These are phyloP conservation scores for Paraphoma chrysanthemicola DNA, from an alignment of 2,329 filamentous ascomycete genomes.

Conservation along the genomic window DNA sequence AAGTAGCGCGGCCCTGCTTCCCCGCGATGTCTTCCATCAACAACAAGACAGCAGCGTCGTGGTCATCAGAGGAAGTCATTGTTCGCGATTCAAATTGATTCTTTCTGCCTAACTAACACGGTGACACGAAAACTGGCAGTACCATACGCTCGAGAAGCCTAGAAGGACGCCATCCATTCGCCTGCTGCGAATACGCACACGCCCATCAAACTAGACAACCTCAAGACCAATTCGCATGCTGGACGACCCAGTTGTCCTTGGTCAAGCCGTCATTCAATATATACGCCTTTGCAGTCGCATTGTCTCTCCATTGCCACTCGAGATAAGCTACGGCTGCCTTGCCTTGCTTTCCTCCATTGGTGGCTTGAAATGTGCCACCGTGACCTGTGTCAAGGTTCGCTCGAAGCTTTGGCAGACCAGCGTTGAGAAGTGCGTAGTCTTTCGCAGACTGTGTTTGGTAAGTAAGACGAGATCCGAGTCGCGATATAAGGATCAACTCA, in stretches of 20 bases:
- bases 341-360: conserved; percentile 27
- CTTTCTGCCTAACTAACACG: no score
- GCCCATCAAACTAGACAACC: no score
- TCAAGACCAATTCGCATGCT: conserved; percentile 17
- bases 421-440: conserved; percentile 21
- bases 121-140: no score
- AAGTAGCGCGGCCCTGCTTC: no score
- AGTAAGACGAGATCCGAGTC: neutral
- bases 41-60: no score
- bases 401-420: conserved; percentile 22
- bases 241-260: conserved; percentile 27
- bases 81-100: no score
- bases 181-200: no score
- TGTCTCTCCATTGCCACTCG: conserved; percentile 26
- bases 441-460: conserved; percentile 13
- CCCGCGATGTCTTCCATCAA: no score
- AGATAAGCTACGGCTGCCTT: conserved; percentile 28
- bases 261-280: conserved; percentile 21
- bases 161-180: no score
- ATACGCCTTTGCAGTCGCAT: conserved; percentile 23
- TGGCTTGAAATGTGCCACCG: conserved; percentile 25
- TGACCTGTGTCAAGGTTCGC: conserved; percentile 30
- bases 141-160: no score
- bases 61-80: no score
- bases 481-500: conserved; percentile 8